Conservation (phyloP, 768 basidiomycete genomes). For the Lentinula detonsa region DNA sequence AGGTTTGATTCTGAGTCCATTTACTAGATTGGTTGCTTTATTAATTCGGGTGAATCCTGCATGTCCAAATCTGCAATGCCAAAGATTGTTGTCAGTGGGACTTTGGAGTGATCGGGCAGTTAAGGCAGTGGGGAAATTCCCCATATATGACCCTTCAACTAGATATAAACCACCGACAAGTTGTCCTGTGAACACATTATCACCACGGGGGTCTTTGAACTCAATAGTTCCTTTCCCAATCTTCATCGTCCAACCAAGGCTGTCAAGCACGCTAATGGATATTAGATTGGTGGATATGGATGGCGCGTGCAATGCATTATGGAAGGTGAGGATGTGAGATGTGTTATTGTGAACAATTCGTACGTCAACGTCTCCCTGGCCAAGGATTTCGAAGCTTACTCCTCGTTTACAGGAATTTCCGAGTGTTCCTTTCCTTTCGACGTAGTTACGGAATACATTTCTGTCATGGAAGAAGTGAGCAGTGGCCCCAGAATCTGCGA, state of each 20-base stretch:
- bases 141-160: too few relatives aligned
- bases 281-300: slow-evolving; percentile 9
- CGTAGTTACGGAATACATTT: slow-evolving; percentile 2
- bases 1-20: not conserved
- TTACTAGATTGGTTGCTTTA: not conserved
- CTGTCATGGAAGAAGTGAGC: slow-evolving; percentile 7
- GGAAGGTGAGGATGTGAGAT: not conserved
- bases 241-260: not conserved
- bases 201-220: not conserved
- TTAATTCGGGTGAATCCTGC: not conserved
- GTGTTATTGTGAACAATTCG: not conserved
- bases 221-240: not conserved
- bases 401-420: not conserved
- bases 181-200: not conserved
- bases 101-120: too few relatives aligned
- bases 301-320: slow-evolving; percentile 11
- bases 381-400: slow-evolving; percentile 1
- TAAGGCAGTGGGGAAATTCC: not conserved
- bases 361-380: slow-evolving; percentile 4
- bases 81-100: not conserved
- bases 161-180: too few relatives aligned
- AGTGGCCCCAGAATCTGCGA: slow-evolving; percentile 9
- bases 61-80: slow-evolving; percentile 8
- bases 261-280: slow-evolving; percentile 4
- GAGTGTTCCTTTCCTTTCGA: not conserved